Evolutionary conservation across 805 yeast species (phyloP).

Genomic region (Komagataella populi): DNA sequence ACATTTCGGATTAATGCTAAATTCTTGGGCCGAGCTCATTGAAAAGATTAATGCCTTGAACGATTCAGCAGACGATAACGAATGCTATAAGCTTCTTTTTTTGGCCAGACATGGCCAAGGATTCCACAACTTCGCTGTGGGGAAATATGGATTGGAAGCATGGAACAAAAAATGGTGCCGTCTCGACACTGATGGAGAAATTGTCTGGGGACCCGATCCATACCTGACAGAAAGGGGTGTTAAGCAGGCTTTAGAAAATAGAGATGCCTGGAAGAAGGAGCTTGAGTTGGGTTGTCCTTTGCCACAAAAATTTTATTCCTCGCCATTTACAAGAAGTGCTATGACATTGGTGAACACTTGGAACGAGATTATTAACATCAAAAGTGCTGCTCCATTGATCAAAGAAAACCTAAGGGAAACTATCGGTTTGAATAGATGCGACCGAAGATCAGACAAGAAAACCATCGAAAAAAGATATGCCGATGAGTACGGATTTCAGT

Average conservation of each 20-base stretch:
- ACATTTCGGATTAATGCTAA: constrained; percentile 28
- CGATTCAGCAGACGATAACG: constrained; percentile 19
- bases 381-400: constrained; percentile 13
- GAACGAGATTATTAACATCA: constrained; percentile 1
- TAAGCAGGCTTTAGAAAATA: constrained; percentile 38
- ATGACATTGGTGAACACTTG: constrained; percentile 38
- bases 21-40: constrained; percentile 26
- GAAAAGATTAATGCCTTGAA: constrained; percentile 22
- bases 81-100: constrained; percentile 31
- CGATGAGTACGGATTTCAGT: constrained; percentile 23
- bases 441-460: constrained; percentile 31
- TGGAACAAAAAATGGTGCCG: constrained; percentile 47
- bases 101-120: constrained; percentile 66
- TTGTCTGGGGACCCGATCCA: constrained; percentile 50
- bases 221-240: constrained; percentile 40
- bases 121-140: constrained; percentile 42
- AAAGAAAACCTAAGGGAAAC: constrained; percentile 47
- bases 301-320: constrained; percentile 42
- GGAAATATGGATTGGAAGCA: constrained; percentile 37
- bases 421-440: constrained; percentile 46
- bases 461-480: constrained; percentile 24
- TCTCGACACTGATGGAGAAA: constrained; percentile 37
- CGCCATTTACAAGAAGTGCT: constrained; percentile 55
- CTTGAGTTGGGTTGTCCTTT: constrained; percentile 33
- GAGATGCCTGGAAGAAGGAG: constrained; percentile 28